These are phyloP conservation scores for Theobroma cacao DNA, from an alignment of 345 rosid genomes.

Conservation along the genomic window DNA sequence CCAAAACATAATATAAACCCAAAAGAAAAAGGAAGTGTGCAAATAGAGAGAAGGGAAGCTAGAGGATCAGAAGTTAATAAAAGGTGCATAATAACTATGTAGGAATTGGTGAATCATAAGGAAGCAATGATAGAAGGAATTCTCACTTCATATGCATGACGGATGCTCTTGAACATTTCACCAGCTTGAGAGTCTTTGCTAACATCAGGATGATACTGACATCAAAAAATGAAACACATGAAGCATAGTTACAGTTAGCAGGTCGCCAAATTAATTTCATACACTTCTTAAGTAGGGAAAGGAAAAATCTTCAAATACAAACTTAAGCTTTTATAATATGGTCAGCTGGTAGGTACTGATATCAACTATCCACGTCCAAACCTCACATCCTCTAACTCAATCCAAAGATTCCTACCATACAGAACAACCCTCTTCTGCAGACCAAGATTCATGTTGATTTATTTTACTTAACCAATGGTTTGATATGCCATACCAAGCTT, in stretches of 20 bases:
- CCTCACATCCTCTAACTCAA: background rate
- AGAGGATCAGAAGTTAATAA: background rate
- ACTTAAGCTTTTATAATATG: background rate
- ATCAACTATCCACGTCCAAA: background rate
- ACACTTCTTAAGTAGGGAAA: background rate
- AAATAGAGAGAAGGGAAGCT: background rate
- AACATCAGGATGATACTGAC: conserved; percentile 89
- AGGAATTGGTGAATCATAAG: background rate
- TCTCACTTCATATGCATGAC: conserved; percentile 73
- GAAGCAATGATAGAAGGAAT: conserved; percentile 16
- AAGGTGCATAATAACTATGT: background rate
- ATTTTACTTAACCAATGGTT: background rate
- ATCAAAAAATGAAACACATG: conserved; percentile 19
- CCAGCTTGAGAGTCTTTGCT: conserved; percentile 64
- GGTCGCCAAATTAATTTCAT: background rate
- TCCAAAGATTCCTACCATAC: background rate
- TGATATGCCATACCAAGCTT: background rate
- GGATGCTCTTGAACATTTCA: conserved; percentile 78
- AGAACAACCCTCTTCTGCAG: background rate
- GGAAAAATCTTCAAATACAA: background rate
- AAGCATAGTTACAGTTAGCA: background rate
- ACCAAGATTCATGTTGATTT: background rate
- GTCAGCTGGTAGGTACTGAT: background rate
- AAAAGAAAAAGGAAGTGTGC: background rate
- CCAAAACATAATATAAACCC: background rate